Evolutionary conservation across 225 moss, liverwort and hornwort species (phyloP).

Genomic region (Asterella californica): DNA sequence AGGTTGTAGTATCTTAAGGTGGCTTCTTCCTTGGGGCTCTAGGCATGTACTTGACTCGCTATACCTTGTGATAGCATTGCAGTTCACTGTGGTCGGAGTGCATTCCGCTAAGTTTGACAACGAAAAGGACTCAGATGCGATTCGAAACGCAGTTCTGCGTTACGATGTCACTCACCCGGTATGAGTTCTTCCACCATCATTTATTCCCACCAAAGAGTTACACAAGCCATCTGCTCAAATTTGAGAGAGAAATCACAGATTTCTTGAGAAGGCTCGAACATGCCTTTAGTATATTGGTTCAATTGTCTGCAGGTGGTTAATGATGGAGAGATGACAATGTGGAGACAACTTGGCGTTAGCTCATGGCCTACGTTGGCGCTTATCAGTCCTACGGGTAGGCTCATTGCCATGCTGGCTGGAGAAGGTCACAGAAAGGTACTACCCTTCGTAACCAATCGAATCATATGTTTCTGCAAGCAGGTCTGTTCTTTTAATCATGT

Average conservation of each 20-base stretch:
- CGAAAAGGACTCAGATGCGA: slow-evolving; percentile 84
- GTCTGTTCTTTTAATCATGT: not conserved
- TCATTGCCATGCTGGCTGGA: slow-evolving; percentile 82
- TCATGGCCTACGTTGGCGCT: slow-evolving; percentile 92
- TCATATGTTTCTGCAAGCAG: not conserved
- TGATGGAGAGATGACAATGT: slow-evolving; percentile 96
- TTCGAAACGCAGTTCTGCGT: slow-evolving; percentile 82
- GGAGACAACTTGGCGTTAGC: slow-evolving; percentile 89
- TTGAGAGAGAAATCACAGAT: not conserved
- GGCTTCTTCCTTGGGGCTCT: too few relatives aligned
- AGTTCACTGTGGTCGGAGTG: slow-evolving; percentile 91
- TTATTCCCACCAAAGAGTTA: not conserved
- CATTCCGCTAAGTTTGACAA: slow-evolving; percentile 99
- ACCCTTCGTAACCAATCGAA: not conserved
- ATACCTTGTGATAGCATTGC: slow-evolving; percentile 23
- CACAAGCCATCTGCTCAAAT: not conserved
- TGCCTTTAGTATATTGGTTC: slow-evolving; percentile 5
- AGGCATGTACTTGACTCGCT: slow-evolving; percentile 13
- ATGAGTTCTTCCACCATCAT: slow-evolving; percentile 10
- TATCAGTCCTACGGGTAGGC: slow-evolving; percentile 74
- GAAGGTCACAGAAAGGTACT: slow-evolving; percentile 89
- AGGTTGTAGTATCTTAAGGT: too few relatives aligned
- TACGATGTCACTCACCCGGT: slow-evolving; percentile 93
- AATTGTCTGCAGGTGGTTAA: slow-evolving; percentile 66
- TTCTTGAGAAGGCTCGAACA: not conserved